Base-by-base conservation (phyloP, 352 stramenopile species). In the Pythium sp. region DNA sequence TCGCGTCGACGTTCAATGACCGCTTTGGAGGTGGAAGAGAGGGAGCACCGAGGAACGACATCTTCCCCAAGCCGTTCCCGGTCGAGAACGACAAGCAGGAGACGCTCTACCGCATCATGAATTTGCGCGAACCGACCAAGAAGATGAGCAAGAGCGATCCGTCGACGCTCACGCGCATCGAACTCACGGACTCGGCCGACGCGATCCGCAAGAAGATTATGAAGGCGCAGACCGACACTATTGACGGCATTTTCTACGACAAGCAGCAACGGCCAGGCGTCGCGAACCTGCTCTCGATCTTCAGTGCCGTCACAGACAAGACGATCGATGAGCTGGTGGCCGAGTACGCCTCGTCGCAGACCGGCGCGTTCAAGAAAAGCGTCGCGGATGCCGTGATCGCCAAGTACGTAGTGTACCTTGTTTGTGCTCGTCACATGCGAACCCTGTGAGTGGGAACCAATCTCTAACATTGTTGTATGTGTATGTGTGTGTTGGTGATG, bases 141-240 rank as follows among this genome's bases (percentile, higher is more conserved):
- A 99, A 99, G 86, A 99, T 99, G 98, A 99, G 95, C 77, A 99
- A 99, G 82, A 98, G 86, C 41, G 97, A 98, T 71, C 72, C 83
- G 41, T 96, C 89, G 20, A 82, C 97, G 67, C 72, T 80, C 61
- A 98, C 89, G 62, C 87, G 96, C 70, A 99, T 99, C 72, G 98
- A 99, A 70, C 78, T 99, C 11, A 91, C 97, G 7, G 86, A 94
- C 69, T 78, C 74, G 24, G 73, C 80, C 26, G 85, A 89, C 30
- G 61, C 72, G 3, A 90, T 94, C 67, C 75, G 78, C 49, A 94
- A 77, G 90, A 99, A 94, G 75, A 81, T 81, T 72, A 97, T 74
- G 61, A 90, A 78, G 89, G 97, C 71, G 64, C 98, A 77, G 80
- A 99, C 87, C 86, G 95, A 97, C 65, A 74, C 79, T 4, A 71